Percentiles rank a stretch among this genome's conserved stretches.
These are phyloP conservation scores for Diaporthe batatas DNA, from an alignment of 2,329 filamentous ascomycete species.

Conservation along the genomic window DNA sequence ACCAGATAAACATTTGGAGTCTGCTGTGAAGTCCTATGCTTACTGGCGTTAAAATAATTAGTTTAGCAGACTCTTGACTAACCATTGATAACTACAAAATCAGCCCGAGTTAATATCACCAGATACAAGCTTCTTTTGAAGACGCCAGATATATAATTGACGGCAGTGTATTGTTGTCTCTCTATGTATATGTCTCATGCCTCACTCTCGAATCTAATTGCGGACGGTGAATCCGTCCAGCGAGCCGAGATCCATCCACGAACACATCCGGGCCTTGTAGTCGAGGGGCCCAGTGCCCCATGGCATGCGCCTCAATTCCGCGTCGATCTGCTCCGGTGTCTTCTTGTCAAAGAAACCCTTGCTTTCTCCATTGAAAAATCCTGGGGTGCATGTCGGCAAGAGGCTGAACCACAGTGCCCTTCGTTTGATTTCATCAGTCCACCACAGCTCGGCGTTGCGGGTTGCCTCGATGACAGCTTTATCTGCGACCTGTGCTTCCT, in stretches of 20 bases:
- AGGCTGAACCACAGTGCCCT: slow-evolving; percentile 8
- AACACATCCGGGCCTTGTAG: not conserved
- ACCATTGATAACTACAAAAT: no score
- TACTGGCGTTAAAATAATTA: no score
- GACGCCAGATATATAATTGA: no score
- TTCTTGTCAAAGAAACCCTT: not conserved
- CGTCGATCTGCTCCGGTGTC: not conserved
- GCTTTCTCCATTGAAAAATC: not conserved
- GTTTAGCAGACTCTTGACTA: no score
- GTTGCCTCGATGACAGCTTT: not conserved
- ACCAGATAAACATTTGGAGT: no score
- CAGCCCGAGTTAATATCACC: no score
- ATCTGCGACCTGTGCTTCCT: not conserved
- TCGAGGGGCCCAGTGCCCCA: not conserved
- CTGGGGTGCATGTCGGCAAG: slow-evolving; percentile 3
- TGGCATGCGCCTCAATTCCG: not conserved
- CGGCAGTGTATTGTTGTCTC: not conserved
- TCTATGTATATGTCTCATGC: not conserved
- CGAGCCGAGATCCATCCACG: slow-evolving; percentile 3
- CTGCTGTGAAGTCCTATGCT: no score
- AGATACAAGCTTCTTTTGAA: no score
- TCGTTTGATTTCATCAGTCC: slow-evolving; percentile 6
- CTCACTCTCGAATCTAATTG: not conserved
- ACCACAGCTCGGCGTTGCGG: not conserved
- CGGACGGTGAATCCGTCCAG: not conserved